Evolutionary conservation across 176 grass and related monocot species (phyloP).

Genomic region (Carex pumila): DNA sequence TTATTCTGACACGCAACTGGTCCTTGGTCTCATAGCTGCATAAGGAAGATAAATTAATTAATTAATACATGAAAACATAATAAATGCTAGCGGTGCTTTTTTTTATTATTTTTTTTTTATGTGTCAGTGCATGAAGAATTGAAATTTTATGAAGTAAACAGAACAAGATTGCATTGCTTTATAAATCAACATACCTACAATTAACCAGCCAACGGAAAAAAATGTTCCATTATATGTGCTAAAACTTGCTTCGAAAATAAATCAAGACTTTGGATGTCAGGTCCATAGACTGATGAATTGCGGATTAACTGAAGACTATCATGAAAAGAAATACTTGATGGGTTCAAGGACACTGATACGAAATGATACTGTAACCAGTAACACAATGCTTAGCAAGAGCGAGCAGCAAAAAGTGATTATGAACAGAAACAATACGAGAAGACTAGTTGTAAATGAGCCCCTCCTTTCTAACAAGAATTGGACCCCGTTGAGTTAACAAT

Average conservation of each 20-base stretch:
- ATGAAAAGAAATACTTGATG: slow-evolving; percentile 20
- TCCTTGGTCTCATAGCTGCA: slow-evolving; percentile 56
- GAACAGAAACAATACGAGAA: slow-evolving; percentile 1
- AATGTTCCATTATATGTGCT: neutral
- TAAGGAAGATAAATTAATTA: neutral
- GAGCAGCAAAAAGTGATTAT: neutral
- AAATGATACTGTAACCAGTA: slow-evolving; percentile 36
- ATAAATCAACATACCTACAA: neutral
- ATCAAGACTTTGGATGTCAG: slow-evolving; percentile 36
- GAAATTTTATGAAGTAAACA: neutral
- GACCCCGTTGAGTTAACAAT: neutral
- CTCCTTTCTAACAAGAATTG: neutral
- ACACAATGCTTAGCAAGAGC: neutral
- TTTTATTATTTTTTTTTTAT: neutral
- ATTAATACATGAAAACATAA: neutral
- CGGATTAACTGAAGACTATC: slow-evolving; percentile 40
- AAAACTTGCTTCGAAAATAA: slow-evolving; percentile 47
- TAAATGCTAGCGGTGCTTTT: neutral
- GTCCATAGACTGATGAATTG: slow-evolving; percentile 17
- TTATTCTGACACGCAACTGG: slow-evolving; percentile 69
- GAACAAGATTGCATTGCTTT: neutral
- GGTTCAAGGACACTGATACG: neutral
- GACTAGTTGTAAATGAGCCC: neutral
- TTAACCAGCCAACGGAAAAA: neutral
- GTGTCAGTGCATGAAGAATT: neutral